A percentile compares a stretch with the other conserved stretches of the same genome.
phyloP scores from a whole-genome alignment of 73 alveolate species.

The Paramecium sexaurelia region DNA sequence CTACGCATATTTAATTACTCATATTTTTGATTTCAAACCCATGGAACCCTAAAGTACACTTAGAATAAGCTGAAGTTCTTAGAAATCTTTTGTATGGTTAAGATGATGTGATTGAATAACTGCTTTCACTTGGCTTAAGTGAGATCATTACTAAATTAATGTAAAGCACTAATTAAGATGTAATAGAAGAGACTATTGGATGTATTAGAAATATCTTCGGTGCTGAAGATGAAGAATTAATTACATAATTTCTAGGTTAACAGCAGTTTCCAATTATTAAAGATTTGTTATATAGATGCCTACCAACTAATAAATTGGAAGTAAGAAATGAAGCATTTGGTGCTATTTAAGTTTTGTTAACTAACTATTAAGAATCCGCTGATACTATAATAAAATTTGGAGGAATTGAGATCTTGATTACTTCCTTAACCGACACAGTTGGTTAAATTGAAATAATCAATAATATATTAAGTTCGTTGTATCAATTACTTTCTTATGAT shows the following conservation, averaged over 20 bases:
- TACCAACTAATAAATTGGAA: background rate
- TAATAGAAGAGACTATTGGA: background rate
- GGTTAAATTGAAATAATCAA: background rate
- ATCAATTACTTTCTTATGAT: background rate
- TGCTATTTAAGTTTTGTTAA: background rate
- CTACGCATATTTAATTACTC: background rate
- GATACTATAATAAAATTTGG: background rate
- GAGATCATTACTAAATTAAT: background rate
- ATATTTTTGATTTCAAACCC: background rate
- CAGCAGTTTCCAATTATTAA: background rate
- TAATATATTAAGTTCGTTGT: background rate
- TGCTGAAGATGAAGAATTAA: conserved; percentile 17
- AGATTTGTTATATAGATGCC: background rate
- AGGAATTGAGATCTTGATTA: background rate
- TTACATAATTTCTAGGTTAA: background rate
- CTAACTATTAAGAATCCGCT: background rate
- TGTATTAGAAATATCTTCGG: conserved; percentile 17
- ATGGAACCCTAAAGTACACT: conserved; percentile 24
- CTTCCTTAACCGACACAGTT: background rate
- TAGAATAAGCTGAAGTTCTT: background rate
- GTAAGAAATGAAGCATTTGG: conserved; percentile 26
- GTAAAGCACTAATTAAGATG: background rate
- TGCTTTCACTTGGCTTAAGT: background rate
- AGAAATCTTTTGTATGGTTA: conserved; percentile 4
- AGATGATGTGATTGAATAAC: background rate